Percentiles rank a stretch among this genome's conserved stretches.
Evolutionary conservation across 2,329 filamentous ascomycete species (phyloP).

Genomic region (Talaromyces sp.): DNA sequence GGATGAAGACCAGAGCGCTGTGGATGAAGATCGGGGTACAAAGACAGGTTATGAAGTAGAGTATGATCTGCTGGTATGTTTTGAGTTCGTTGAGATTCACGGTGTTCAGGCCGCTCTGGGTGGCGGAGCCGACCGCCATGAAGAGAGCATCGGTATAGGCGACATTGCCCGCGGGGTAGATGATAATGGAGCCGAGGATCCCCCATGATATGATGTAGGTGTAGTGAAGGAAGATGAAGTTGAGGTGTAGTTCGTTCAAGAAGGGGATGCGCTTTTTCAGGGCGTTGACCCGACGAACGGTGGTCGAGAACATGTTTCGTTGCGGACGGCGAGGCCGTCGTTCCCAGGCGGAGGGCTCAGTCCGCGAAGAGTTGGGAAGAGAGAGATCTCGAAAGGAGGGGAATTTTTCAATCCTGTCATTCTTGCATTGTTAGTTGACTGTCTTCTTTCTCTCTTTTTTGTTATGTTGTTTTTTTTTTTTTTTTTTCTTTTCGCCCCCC

Average conservation of each 20-base stretch:
- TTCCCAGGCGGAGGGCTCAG: slow-evolving; percentile 14
- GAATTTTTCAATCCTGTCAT: slow-evolving; percentile 20
- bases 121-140: slow-evolving; percentile 81
- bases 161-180: slow-evolving; percentile 69
- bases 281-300: slow-evolving; percentile 21
- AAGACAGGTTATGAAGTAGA: slow-evolving; percentile 72
- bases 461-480: too few relatives aligned
- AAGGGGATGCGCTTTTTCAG: slow-evolving; percentile 41
- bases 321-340: slow-evolving; percentile 15
- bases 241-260: slow-evolving; percentile 41
- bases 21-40: slow-evolving; percentile 85
- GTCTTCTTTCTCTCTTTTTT: too few relatives aligned
- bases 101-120: slow-evolving; percentile 91
- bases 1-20: slow-evolving; percentile 83
- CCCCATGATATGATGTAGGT: slow-evolving; percentile 76
- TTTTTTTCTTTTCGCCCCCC: background rate
- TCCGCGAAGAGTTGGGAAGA: slow-evolving; percentile 8
- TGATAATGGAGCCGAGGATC: slow-evolving; percentile 73
- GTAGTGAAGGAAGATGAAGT: slow-evolving; percentile 58
- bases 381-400: slow-evolving; percentile 17
- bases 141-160: slow-evolving; percentile 86
- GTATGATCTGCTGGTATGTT: slow-evolving; percentile 72
- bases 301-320: slow-evolving; percentile 34
- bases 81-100: slow-evolving; percentile 65
- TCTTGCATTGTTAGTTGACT: slow-evolving; percentile 4